Conservation (phyloP, 1,139 yeast species). For the Suhomyces terraborum region DNA sequence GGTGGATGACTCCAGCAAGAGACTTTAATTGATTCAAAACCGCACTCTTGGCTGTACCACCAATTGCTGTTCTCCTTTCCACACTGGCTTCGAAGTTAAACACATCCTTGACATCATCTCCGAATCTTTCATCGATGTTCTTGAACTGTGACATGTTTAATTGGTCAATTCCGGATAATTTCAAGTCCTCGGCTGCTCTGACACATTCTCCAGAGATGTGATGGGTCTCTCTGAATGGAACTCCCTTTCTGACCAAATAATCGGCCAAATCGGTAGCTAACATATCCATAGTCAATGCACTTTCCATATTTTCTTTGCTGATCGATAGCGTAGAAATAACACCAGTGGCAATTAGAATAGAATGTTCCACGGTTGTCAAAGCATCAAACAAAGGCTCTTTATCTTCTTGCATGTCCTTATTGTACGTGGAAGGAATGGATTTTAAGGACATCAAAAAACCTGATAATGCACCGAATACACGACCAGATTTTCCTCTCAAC, state of each 20-base stretch:
- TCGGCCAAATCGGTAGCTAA: slow-evolving; percentile 98
- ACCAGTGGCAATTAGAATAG: slow-evolving; percentile 92
- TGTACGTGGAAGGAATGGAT: slow-evolving; percentile 95
- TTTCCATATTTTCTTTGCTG: slow-evolving; percentile 73
- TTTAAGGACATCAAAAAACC: slow-evolving; percentile 96
- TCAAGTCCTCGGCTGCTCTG: slow-evolving; percentile 77
- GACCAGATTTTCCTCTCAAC: slow-evolving; percentile 94
- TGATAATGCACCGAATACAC: slow-evolving; percentile 91
- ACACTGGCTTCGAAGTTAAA: slow-evolving; percentile 93
- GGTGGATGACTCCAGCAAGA: slow-evolving; percentile 1
- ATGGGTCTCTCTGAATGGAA: slow-evolving; percentile 98
- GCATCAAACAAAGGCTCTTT: slow-evolving; percentile 96
- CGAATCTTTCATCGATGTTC: slow-evolving; percentile 77
- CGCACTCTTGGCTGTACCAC: slow-evolving; percentile 96
- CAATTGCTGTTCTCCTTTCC: slow-evolving; percentile 93
- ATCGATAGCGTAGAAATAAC: slow-evolving; percentile 84
- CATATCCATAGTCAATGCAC: slow-evolving; percentile 97
- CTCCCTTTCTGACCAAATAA: slow-evolving; percentile 94
- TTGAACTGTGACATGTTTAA: slow-evolving; percentile 76
- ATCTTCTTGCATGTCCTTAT: slow-evolving; percentile 98
- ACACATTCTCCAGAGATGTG: slow-evolving; percentile 98
- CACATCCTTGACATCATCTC: slow-evolving; percentile 74
- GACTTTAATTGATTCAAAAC: slow-evolving; percentile 66
- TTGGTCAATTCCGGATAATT: slow-evolving; percentile 78
- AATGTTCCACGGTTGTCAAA: slow-evolving; percentile 87